Percentiles rank a stretch among this genome's conserved stretches.
These are phyloP conservation scores for Boeremia exigua DNA, from an alignment of 2,329 filamentous ascomycete species.

Conservation along the genomic window DNA sequence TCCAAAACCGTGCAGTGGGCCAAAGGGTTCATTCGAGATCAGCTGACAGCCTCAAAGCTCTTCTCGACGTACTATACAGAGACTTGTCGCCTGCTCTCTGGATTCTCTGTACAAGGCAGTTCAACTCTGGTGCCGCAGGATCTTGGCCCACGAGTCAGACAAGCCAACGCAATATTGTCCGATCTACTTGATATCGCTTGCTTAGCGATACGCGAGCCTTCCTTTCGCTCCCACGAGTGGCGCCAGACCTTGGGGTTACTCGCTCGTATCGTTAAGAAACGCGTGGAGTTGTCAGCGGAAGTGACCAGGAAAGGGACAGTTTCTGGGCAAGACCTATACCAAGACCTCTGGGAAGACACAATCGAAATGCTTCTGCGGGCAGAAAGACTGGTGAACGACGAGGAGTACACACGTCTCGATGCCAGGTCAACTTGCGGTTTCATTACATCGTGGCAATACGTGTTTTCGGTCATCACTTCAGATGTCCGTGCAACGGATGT, in stretches of 20 bases:
- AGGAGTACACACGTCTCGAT: slow-evolving; percentile 21
- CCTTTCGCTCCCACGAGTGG: slow-evolving; percentile 38
- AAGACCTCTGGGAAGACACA: slow-evolving; percentile 30
- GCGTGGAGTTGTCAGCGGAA: slow-evolving; percentile 13
- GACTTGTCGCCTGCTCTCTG: slow-evolving; percentile 32
- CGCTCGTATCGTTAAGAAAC: slow-evolving; percentile 18
- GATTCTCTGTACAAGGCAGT: slow-evolving; percentile 11
- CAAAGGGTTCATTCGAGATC: slow-evolving; percentile 47
- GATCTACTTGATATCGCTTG: slow-evolving; percentile 39
- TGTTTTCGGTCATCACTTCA: not conserved
- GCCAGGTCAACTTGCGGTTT: slow-evolving; percentile 18
- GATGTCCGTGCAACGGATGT: slow-evolving; percentile 2
- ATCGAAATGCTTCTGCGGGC: slow-evolving; percentile 26
- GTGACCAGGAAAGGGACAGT: not conserved
- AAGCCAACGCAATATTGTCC: slow-evolving; percentile 38
- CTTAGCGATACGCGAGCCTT: slow-evolving; percentile 41
- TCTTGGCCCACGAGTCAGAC: slow-evolving; percentile 25
- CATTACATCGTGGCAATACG: slow-evolving; percentile 1
- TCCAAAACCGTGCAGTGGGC: slow-evolving; percentile 44
- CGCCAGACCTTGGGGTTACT: slow-evolving; percentile 30
- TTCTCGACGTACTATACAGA: slow-evolving; percentile 31
- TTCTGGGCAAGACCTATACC: slow-evolving; percentile 24
- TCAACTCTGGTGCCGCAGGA: not conserved
- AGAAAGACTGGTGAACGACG: slow-evolving; percentile 27
- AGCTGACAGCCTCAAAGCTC: slow-evolving; percentile 30